phyloP scores from a whole-genome alignment of 2,329 filamentous ascomycete genomes.

The Zelopaecilomyces penicillatus region DNA sequence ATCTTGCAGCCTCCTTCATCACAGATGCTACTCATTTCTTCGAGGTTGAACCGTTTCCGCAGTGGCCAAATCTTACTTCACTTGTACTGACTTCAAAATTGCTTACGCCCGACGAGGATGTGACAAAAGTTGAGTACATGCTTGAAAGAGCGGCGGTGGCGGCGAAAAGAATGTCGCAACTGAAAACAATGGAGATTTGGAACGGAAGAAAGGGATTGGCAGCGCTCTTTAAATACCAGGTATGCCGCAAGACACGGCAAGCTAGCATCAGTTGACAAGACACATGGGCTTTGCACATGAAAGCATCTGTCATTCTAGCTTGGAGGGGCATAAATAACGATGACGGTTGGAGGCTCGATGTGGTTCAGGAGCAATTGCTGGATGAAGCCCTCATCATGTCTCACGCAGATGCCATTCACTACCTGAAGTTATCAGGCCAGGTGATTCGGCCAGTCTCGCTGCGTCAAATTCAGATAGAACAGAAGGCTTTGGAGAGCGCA shows the following conservation, averaged over 20 bases:
- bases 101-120: slow-evolving; percentile 11
- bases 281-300: slow-evolving; percentile 8
- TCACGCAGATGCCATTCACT: slow-evolving; percentile 13
- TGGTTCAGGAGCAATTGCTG: slow-evolving; percentile 8
- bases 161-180: slow-evolving; percentile 20
- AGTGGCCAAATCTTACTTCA: slow-evolving; percentile 19
- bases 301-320: slow-evolving; percentile 6
- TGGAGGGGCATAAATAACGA: too few relatives aligned
- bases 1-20: slow-evolving; percentile 21
- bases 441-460: slow-evolving; percentile 11
- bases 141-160: slow-evolving; percentile 17
- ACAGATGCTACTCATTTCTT: slow-evolving; percentile 21
- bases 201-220: slow-evolving; percentile 18
- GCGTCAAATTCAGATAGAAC: slow-evolving; percentile 10
- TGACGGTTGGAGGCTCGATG: background rate
- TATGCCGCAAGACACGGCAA: background rate
- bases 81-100: slow-evolving; percentile 20
- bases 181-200: slow-evolving; percentile 25
- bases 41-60: background rate
- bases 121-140: slow-evolving; percentile 14
- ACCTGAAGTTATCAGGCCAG: slow-evolving; percentile 9
- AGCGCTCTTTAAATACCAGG: slow-evolving; percentile 16
- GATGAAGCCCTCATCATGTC: slow-evolving; percentile 6
- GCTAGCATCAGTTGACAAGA: slow-evolving; percentile 11
- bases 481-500: slow-evolving; percentile 1